Conservation (phyloP, 805 yeast genomes). For the Yamadazyma takamatsuzukensis region DNA sequence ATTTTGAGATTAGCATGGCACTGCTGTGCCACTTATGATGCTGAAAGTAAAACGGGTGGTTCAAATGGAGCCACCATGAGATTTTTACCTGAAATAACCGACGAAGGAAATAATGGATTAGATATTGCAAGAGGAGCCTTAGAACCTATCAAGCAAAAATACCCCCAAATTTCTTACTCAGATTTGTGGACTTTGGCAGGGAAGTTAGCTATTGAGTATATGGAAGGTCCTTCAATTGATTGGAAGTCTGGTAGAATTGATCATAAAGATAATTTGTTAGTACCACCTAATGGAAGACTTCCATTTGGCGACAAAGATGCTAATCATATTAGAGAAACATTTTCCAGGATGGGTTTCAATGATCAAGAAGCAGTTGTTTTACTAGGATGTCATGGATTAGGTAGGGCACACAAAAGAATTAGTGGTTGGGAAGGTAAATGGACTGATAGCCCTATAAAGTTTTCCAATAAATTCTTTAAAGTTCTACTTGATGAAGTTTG, state of each 20-base stretch:
- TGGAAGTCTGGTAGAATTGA: constrained; percentile 55
- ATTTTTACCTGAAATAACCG: constrained; percentile 48
- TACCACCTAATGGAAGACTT: constrained; percentile 48
- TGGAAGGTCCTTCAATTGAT: constrained; percentile 60
- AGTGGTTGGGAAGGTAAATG: constrained; percentile 88
- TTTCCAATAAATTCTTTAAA: constrained; percentile 67
- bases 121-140: constrained; percentile 54
- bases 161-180: constrained; percentile 61
- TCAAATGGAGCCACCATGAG: constrained; percentile 58
- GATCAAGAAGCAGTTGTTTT: constrained; percentile 73
- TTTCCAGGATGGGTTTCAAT: constrained; percentile 52
- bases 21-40: constrained; percentile 76
- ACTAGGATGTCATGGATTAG: constrained; percentile 72
- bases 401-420: constrained; percentile 67
- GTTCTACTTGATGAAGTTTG: constrained; percentile 41
- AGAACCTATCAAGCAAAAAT: constrained; percentile 50
- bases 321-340: constrained; percentile 43
- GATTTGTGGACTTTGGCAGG: constrained; percentile 77
- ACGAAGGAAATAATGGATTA: constrained; percentile 49
- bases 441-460: constrained; percentile 76
- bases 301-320: constrained; percentile 48
- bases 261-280: constrained; percentile 19
- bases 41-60: constrained; percentile 51
- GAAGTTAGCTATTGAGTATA: constrained; percentile 56
- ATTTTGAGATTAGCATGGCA: constrained; percentile 85